Percentiles rank a stretch among this genome's conserved stretches.
Conservation (phyloP, 2,329 filamentous ascomycete species). For the Myriosclerotinia duriaeana region DNA sequence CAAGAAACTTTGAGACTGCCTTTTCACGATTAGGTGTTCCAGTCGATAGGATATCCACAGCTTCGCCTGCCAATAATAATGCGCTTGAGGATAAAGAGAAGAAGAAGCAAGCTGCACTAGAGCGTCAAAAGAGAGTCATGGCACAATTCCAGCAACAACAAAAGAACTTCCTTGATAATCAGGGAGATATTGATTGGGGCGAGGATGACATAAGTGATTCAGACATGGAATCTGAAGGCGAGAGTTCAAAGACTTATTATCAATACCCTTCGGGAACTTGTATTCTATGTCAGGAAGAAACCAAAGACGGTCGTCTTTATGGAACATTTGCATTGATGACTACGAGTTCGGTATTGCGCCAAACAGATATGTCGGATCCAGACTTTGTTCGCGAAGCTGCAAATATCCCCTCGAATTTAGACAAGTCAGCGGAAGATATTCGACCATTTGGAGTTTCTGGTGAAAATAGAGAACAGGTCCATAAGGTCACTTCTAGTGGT, state of each 20-base stretch:
- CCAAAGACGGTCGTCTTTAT: conserved; percentile 82
- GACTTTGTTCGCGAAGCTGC: conserved; percentile 84
- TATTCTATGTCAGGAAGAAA: conserved; percentile 95
- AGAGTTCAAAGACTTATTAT: conserved; percentile 73
- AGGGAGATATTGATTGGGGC: conserved; percentile 85
- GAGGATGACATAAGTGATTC: conserved; percentile 75
- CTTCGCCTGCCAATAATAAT: conserved; percentile 69
- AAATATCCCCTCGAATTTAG: conserved; percentile 75
- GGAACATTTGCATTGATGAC: conserved; percentile 90
- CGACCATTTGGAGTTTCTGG: conserved; percentile 89
- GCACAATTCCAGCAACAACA: conserved; percentile 98
- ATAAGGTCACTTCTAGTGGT: conserved; percentile 73
- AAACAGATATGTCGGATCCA: conserved; percentile 78
- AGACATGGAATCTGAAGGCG: conserved; percentile 55
- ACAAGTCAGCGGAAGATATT: conserved; percentile 77
- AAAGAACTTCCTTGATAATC: conserved; percentile 87
- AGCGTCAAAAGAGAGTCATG: conserved; percentile 91
- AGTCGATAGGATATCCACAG: conserved; percentile 76
- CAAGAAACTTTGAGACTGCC: conserved; percentile 67
- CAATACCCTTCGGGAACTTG: conserved; percentile 92
- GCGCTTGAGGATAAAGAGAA: conserved; percentile 66
- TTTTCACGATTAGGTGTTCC: conserved; percentile 64
- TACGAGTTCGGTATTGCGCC: conserved; percentile 80
- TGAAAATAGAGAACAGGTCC: conserved; percentile 76
- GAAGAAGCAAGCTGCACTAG: conserved; percentile 88